These are phyloP conservation scores for Cryptococcus deneoformans DNA, from an alignment of 1,284 basidiomycete genomes.

Conservation along the genomic window DNA sequence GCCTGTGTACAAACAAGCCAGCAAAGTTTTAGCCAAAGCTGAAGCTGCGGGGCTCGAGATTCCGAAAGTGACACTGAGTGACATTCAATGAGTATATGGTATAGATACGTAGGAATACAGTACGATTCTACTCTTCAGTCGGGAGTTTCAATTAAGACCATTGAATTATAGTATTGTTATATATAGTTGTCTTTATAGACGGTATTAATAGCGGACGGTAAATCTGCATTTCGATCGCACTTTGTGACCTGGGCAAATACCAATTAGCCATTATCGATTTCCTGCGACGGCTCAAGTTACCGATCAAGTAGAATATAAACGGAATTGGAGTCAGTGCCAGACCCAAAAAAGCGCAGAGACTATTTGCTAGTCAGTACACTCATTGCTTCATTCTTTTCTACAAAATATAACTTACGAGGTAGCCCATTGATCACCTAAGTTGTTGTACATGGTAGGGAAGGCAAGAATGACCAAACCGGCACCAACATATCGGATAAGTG, in stretches of 20 bases:
- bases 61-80: slow-evolving; percentile 44
- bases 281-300: slow-evolving; percentile 6
- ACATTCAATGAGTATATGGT: slow-evolving; percentile 6
- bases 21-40: slow-evolving; percentile 63
- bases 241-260: slow-evolving; percentile 4
- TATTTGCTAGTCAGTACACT: not conserved
- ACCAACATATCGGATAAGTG: slow-evolving; percentile 22
- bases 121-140: too few species aligned
- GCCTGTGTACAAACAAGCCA: slow-evolving; percentile 83
- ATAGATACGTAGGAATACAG: too few species aligned
- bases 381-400: not conserved
- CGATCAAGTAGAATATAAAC: slow-evolving; percentile 25
- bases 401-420: slow-evolving; percentile 15
- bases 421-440: slow-evolving; percentile 26
- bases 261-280: not conserved
- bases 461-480: slow-evolving; percentile 25
- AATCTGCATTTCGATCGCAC: slow-evolving; percentile 11
- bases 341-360: slow-evolving; percentile 21
- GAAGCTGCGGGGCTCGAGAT: slow-evolving; percentile 62
- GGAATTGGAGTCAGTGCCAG: slow-evolving; percentile 24
- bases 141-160: too few species aligned
- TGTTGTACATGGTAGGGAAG: slow-evolving; percentile 23
- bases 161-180: too few species aligned
- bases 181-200: not conserved
- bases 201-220: slow-evolving; percentile 12